These are phyloP conservation scores for Penicillium frequentans DNA, from an alignment of 2,329 filamentous ascomycete species.

Conservation along the genomic window DNA sequence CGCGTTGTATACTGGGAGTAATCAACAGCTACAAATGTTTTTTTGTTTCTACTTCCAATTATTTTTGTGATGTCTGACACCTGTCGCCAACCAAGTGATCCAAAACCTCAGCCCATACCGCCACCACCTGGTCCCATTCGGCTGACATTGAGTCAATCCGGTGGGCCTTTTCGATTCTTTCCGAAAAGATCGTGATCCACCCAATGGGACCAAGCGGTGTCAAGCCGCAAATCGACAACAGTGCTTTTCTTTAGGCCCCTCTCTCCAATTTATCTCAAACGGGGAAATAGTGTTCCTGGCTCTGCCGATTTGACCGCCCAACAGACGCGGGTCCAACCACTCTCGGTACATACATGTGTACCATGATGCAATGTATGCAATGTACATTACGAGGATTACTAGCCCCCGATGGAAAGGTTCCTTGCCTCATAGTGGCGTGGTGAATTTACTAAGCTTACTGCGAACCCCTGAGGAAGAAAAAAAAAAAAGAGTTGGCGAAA, in stretches of 20 bases:
- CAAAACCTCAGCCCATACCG: not conserved
- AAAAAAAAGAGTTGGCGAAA: not conserved
- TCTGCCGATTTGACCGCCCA: not conserved
- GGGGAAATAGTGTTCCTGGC: not conserved
- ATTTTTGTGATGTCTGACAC: not conserved
- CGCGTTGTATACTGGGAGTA: not conserved
- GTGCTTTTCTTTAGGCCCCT: not conserved
- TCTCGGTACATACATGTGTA: not conserved
- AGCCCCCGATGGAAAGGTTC: not conserved
- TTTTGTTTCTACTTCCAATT: not conserved
- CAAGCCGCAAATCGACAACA: slow-evolving; percentile 1
- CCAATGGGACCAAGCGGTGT: slow-evolving; percentile 9
- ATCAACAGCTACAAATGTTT: not conserved
- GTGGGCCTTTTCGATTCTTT: slow-evolving; percentile 14
- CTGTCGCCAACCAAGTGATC: not conserved
- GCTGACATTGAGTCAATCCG: slow-evolving; percentile 1
- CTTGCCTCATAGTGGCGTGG: not conserved
- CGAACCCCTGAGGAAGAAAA: not conserved
- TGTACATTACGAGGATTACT: not conserved
- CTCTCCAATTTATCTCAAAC: slow-evolving; percentile 1
- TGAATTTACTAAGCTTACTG: not conserved
- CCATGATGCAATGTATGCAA: slow-evolving; percentile 3
- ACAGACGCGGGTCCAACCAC: not conserved
- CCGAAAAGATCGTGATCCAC: slow-evolving; percentile 17
- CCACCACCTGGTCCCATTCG: not conserved